Conservation (phyloP, 192 early-diverging fungal species). For the Entomortierella parvispora region DNA sequence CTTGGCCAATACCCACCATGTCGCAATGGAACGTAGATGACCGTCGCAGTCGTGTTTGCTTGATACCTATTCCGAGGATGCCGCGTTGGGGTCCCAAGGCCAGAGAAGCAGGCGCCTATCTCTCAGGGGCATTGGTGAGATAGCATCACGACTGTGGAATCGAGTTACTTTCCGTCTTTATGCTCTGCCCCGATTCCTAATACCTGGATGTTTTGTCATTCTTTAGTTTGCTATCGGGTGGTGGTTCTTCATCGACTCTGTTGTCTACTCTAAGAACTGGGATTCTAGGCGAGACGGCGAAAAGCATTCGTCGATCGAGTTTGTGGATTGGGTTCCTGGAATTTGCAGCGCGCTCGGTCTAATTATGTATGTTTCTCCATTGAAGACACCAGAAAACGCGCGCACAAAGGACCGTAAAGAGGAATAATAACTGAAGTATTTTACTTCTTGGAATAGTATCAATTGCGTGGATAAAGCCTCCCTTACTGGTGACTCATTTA, state of each 20-base stretch:
- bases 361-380: constrained; percentile 59
- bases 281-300: constrained; percentile 10
- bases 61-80: constrained; percentile 49
- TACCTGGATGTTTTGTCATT: too few species aligned
- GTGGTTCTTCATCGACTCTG: constrained; percentile 73
- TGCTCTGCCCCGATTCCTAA: background rate
- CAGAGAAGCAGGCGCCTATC: constrained; percentile 52
- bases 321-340: constrained; percentile 70
- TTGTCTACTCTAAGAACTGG: constrained; percentile 55
- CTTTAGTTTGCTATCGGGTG: constrained; percentile 68
- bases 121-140: constrained; percentile 54
- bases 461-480: constrained; percentile 63
- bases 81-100: constrained; percentile 48
- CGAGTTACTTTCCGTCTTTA: background rate
- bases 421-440: too few species aligned
- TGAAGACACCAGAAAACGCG: background rate
- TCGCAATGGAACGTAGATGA: constrained; percentile 26
- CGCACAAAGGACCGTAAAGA: too few species aligned
- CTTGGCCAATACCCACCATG: too few species aligned
- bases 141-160: background rate
- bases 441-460: constrained; percentile 48
- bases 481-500: constrained; percentile 57
- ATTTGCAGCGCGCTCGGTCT: constrained; percentile 66
- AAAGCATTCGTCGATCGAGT: constrained; percentile 53
- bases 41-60: constrained; percentile 38